These are phyloP conservation scores for Globisporangium iwayamae DNA, from an alignment of 352 stramenopile species.

Conservation along the genomic window DNA sequence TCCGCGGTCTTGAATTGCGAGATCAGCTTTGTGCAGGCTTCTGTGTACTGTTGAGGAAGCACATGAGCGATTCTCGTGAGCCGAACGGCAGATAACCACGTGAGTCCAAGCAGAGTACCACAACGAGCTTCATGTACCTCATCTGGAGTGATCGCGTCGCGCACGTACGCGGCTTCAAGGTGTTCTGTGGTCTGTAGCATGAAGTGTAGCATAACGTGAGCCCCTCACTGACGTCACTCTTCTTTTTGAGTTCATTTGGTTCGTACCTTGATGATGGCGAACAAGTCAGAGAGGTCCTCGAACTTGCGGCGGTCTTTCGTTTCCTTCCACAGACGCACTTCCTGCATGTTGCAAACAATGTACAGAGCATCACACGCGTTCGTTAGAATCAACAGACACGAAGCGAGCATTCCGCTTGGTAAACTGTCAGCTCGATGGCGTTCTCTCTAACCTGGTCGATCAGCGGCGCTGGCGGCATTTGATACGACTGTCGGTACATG, in stretches of 20 bases:
- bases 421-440: neutral
- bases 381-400: neutral
- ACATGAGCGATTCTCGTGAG: neutral
- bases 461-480: constrained; percentile 19
- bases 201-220: neutral
- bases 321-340: constrained; percentile 79
- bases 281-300: constrained; percentile 90
- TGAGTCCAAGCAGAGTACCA: no score
- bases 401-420: neutral
- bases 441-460: constrained; percentile 25
- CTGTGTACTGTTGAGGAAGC: constrained; percentile 83
- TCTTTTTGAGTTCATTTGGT: neutral
- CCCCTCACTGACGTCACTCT: neutral
- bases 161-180: constrained; percentile 95
- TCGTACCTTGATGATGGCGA: constrained; percentile 94
- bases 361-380: neutral
- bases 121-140: constrained; percentile 39
- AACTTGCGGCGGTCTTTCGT: constrained; percentile 86
- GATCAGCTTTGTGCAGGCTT: constrained; percentile 96
- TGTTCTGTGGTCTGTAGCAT: constrained; percentile 90
- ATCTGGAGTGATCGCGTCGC: constrained; percentile 92
- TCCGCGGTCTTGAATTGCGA: constrained; percentile 98
- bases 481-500: constrained; percentile 22
- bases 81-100: no score
- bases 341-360: constrained; percentile 20